Evolutionary conservation across 108 stramenopile species (phyloP), one percentile per base, ranked within the genome.

Genomic region (Fistulifera pelliculosa): DNA sequence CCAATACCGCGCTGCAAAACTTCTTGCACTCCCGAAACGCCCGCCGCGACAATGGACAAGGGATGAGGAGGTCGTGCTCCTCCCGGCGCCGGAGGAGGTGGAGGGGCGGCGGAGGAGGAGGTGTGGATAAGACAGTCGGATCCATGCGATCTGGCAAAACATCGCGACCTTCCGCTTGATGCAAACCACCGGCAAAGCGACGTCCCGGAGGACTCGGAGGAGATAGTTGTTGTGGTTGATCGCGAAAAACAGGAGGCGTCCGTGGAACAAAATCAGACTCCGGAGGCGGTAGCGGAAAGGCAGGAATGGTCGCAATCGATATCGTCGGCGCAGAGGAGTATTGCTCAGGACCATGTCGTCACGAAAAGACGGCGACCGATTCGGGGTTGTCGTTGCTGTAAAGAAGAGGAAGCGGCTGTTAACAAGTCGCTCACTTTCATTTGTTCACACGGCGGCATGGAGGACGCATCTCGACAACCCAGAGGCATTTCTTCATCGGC

Each of bases 201-300:
- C 71, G 59, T 3, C 77, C 77, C 15, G 77, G 77, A 11, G 77
- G 77, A 16, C 72, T 67, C 8, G 77, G 77, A 19, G 77, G 77
- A 21, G 68, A 69, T 23, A 62, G 24, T 22, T 23, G 15, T n/a
- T n/a, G 15, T 2, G 24, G 24, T 27, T 23, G 50, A 26, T 16
- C 15, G 2, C n/a, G 15, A 2, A 23, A 27, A 26, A n/a, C 51
- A 26, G 69, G 69, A 23, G 69, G 69, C n/a, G 69, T 70, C 31
- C 63, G 62, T 10, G 69, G 69, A 5, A 11, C 44, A 45, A 19
- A 45, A 21, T 45, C 44, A 56, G 24, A 17, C 11, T 45, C 19
- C 44, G 21, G 17, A 8, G 17, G 44, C 5, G 44, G 19, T 5
- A 21, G 11, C 7, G 44, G 39, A 35, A 41, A n/a, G n/a, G 24